These are phyloP conservation scores for Perkinsus olseni DNA, from an alignment of 169 alveolate species.

Conservation along the genomic window DNA sequence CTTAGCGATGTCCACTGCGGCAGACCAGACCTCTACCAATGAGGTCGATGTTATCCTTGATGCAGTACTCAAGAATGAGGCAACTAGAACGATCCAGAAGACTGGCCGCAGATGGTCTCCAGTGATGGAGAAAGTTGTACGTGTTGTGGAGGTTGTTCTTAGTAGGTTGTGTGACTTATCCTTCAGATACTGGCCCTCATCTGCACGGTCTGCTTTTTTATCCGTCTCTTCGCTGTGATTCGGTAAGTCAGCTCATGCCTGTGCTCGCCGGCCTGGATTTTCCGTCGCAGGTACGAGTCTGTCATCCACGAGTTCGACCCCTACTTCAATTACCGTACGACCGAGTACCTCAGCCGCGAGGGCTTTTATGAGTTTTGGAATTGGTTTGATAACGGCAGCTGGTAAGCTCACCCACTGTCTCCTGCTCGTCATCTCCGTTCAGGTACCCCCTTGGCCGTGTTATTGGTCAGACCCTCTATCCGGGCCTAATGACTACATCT, in stretches of 20 bases:
- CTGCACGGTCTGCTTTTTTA: conserved; percentile 59
- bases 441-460: conserved; percentile 98
- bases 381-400: conserved; percentile 81
- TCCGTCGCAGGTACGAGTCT: conserved; percentile 62
- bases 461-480: conserved; percentile 94
- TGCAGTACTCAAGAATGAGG: neutral
- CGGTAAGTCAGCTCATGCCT: conserved; percentile 27
- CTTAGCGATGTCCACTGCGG: neutral
- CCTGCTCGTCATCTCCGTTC: conserved; percentile 35
- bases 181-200: conserved; percentile 22
- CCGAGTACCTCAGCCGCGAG: conserved; percentile 80
- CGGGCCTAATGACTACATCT: conserved; percentile 95
- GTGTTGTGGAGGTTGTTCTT: neutral
- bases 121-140: neutral
- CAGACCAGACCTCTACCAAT: neutral
- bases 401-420: conserved; percentile 14
- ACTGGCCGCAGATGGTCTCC: neutral
- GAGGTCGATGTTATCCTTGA: neutral
- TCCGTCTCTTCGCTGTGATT: conserved; percentile 89
- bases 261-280: neutral
- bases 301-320: conserved; percentile 98
- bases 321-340: conserved; percentile 92
- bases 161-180: neutral
- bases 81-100: neutral
- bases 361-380: conserved; percentile 92